Evolutionary conservation across 495 filamentous ascomycete species (phyloP).

Genomic region (Penicillium desertorum): DNA sequence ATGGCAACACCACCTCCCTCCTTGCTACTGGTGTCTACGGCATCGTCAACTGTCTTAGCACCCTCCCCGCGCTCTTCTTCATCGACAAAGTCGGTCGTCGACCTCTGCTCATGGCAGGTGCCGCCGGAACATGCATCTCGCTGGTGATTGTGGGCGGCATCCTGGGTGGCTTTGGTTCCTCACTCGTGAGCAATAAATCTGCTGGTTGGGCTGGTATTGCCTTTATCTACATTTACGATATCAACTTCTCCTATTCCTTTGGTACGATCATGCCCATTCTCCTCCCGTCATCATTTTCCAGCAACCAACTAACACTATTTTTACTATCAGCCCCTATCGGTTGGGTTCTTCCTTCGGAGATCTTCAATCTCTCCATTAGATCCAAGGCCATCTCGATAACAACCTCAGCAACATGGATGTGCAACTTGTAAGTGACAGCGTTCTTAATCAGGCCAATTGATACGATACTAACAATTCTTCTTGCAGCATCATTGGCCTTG

Average conservation of each 20-base stretch:
- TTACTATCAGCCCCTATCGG: conserved; percentile 36
- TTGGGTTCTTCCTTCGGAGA: conserved; percentile 45
- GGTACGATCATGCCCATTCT: conserved; percentile 24
- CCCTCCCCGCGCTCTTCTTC: conserved; percentile 67
- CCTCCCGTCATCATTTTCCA: not conserved
- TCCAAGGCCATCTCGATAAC: conserved; percentile 43
- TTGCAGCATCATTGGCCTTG: conserved; percentile 63
- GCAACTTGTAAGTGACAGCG: conserved; percentile 37
- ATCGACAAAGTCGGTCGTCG: conserved; percentile 80
- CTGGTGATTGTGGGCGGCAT: conserved; percentile 73
- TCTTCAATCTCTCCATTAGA: conserved; percentile 41
- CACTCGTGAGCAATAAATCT: conserved; percentile 56
- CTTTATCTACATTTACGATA: conserved; percentile 82
- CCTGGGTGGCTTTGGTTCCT: conserved; percentile 60
- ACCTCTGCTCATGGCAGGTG: conserved; percentile 44
- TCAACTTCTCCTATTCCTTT: conserved; percentile 68
- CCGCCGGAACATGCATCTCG: conserved; percentile 60
- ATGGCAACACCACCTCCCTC: conserved; percentile 61
- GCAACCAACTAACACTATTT: conserved; percentile 4
- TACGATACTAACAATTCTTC: conserved; percentile 4
- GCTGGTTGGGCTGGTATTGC: conserved; percentile 76
- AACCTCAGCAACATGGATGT: conserved; percentile 45
- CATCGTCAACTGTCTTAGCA: conserved; percentile 75
- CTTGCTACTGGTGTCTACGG: conserved; percentile 79
- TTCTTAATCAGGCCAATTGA: not conserved